A percentile compares a stretch with the other conserved stretches of the same genome.
Evolutionary conservation across 495 filamentous ascomycete species (phyloP).

Genomic region (Neurospora tetraspora): DNA sequence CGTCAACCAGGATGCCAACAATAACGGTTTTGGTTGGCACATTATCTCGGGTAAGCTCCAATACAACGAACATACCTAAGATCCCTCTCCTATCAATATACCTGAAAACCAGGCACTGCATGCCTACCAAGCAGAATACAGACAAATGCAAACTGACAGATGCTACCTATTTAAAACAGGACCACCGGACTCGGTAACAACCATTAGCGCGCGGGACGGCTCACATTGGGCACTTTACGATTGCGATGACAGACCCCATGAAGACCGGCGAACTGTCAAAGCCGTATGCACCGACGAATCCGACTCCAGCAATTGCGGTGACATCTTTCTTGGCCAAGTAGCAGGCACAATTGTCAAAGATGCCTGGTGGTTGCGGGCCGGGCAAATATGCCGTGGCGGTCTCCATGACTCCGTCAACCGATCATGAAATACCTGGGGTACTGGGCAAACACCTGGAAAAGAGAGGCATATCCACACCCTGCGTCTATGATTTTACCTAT

Average conservation of each 20-base stretch:
- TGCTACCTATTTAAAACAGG: background rate
- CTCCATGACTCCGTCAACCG: background rate
- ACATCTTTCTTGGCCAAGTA: slow-evolving; percentile 21
- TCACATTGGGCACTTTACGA: slow-evolving; percentile 20
- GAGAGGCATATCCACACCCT: background rate
- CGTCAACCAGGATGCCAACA: slow-evolving; percentile 14
- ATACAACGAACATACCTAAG: too few relatives aligned
- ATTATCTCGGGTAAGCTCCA: slow-evolving; percentile 13
- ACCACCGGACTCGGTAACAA: slow-evolving; percentile 16
- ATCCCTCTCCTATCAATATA: too few relatives aligned
- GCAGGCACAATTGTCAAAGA: slow-evolving; percentile 25
- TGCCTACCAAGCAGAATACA: too few relatives aligned
- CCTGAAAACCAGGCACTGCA: too few relatives aligned
- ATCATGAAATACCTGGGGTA: too few relatives aligned
- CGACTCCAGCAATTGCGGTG: slow-evolving; percentile 18
- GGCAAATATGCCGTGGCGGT: slow-evolving; percentile 29
- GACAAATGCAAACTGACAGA: too few relatives aligned
- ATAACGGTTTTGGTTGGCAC: slow-evolving; percentile 16
- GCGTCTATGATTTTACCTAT: slow-evolving; percentile 13
- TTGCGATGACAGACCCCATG: slow-evolving; percentile 5
- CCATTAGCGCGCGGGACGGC: slow-evolving; percentile 22
- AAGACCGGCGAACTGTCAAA: slow-evolving; percentile 14
- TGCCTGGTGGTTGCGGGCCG: slow-evolving; percentile 27
- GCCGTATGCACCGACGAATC: slow-evolving; percentile 18
- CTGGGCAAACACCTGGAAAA: slow-evolving; percentile 3